Percentiles rank a stretch among this genome's conserved stretches.
Conservation (phyloP, 2,329 filamentous ascomycete species). For the Harringtonia lauricola region DNA sequence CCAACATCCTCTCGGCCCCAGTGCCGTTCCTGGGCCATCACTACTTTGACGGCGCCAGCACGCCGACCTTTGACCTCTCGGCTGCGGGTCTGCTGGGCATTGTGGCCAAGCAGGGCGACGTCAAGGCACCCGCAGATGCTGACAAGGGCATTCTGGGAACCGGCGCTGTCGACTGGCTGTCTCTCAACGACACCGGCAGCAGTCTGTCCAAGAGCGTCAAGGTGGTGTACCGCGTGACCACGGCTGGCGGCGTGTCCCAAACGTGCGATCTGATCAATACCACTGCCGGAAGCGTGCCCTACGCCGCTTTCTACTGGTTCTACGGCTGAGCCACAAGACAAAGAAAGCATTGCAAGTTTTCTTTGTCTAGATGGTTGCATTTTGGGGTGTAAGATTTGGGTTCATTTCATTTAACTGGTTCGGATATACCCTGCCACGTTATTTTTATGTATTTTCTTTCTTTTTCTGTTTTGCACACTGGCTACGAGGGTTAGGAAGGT, state of each 20-base stretch:
- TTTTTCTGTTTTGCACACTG: not conserved
- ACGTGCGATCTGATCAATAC: constrained; percentile 27
- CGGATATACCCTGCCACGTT: constrained; percentile 1
- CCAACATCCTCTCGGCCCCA: constrained; percentile 15
- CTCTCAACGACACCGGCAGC: constrained; percentile 23
- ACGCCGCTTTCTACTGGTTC: constrained; percentile 49
- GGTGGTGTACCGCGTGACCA: constrained; percentile 42
- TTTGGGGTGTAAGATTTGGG: not conserved
- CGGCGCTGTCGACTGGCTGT: constrained; percentile 45
- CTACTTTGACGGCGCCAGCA: constrained; percentile 46
- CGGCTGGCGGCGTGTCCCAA: constrained; percentile 36
- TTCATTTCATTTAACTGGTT: not conserved
- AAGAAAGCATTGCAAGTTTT: not conserved
- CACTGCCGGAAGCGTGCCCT: constrained; percentile 39
- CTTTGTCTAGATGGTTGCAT: too few species aligned
- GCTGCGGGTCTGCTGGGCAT: constrained; percentile 27
- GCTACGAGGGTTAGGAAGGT: too few species aligned
- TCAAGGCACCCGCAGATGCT: constrained; percentile 39
- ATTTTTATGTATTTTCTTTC: not conserved
- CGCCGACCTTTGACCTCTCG: constrained; percentile 50
- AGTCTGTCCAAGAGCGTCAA: constrained; percentile 22
- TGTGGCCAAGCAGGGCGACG: constrained; percentile 34
- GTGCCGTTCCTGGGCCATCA: constrained; percentile 49
- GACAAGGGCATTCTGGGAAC: constrained; percentile 34
- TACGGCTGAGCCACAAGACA: constrained; percentile 25